These are phyloP conservation scores for Apiospora marii DNA, from an alignment of 2,329 filamentous ascomycete species.

Conservation along the genomic window DNA sequence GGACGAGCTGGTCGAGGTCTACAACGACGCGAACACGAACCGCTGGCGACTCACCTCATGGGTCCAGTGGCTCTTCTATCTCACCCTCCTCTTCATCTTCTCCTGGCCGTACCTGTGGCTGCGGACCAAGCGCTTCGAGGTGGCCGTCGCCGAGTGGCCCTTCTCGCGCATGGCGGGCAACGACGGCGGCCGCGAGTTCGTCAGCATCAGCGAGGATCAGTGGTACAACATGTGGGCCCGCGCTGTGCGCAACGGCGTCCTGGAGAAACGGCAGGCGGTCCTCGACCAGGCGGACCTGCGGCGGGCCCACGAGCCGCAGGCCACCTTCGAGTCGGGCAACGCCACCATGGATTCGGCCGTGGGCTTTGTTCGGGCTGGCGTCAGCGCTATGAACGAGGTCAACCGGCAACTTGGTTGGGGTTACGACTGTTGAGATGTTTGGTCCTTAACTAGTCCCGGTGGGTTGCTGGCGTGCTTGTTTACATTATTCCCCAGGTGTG, in stretches of 20 bases:
- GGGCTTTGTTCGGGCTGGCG: slow-evolving; percentile 55
- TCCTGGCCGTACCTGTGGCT: slow-evolving; percentile 76
- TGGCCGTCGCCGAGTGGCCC: slow-evolving; percentile 68
- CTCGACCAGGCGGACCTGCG: slow-evolving; percentile 65
- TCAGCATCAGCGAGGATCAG: slow-evolving; percentile 62
- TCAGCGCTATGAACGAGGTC: slow-evolving; percentile 59
- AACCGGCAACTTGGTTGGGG: slow-evolving; percentile 65
- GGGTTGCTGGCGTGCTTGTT: neutral
- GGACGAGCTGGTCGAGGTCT: slow-evolving; percentile 66
- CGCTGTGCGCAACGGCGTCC: slow-evolving; percentile 65
- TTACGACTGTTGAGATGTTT: neutral
- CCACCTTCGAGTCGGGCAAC: slow-evolving; percentile 48
- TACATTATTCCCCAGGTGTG: neutral
- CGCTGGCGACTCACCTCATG: slow-evolving; percentile 69
- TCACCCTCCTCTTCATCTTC: slow-evolving; percentile 74
- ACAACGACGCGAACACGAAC: slow-evolving; percentile 69
- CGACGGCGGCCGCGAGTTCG: slow-evolving; percentile 55
- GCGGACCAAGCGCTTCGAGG: slow-evolving; percentile 71
- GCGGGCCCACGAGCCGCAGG: slow-evolving; percentile 49
- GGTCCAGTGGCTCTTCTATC: slow-evolving; percentile 70
- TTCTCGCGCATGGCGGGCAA: slow-evolving; percentile 49
- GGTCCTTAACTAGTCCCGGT: neutral
- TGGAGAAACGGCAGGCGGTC: slow-evolving; percentile 62
- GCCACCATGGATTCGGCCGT: slow-evolving; percentile 49
- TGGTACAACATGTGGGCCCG: slow-evolving; percentile 71